Evolutionary conservation across 768 basidiomycete species (phyloP), one percentile per base, ranked within the genome.

Genomic region (Podaxis rugospora): DNA sequence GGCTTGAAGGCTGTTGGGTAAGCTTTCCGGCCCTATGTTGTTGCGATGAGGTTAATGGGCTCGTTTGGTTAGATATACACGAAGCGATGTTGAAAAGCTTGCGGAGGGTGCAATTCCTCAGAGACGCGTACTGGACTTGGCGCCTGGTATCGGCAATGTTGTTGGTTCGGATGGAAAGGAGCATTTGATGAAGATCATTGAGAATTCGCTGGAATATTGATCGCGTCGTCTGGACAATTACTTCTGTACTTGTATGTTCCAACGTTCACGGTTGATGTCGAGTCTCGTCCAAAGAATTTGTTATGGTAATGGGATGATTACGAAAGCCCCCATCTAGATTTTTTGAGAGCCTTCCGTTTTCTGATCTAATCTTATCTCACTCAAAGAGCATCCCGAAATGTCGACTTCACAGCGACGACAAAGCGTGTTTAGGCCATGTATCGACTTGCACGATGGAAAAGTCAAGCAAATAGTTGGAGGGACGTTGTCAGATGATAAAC

Each of bases 401-500:
- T 21, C 52, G 2, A 47, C 23, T 13, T 32, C 28, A 11, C 16
- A 21, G 5, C 28, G 44, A 39, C 42, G 44, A 10, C 59, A 55
- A n/a, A 84, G 81, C 67, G 71, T 81, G 51, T 96, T 97, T 77
- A 81, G 89, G 59, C 97, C 97, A 18, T 99, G 97, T 71, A 98
- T 99, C 67, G 97, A 99, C 74, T 83, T 99, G 14, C 97, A 99
- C 75, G 83, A 88, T 62, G 97, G 97, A 4, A 81, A 93, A 67
- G 97, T 99, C 61, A 98, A 98, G 75, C 97, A 99, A 75, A 98
- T 99, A 57, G 92, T 99, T 13, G 97, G 97, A 46, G 93, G 95
- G 3, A 95, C 94, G 3, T 81, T 99, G 32, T 91, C 90, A 18
- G 89, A 93, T 54, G 66, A 72, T 23, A 70, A 82, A 36, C 83